These are phyloP conservation scores for Catunica adiposa DNA, from an alignment of 2,329 filamentous ascomycete species.

Conservation along the genomic window DNA sequence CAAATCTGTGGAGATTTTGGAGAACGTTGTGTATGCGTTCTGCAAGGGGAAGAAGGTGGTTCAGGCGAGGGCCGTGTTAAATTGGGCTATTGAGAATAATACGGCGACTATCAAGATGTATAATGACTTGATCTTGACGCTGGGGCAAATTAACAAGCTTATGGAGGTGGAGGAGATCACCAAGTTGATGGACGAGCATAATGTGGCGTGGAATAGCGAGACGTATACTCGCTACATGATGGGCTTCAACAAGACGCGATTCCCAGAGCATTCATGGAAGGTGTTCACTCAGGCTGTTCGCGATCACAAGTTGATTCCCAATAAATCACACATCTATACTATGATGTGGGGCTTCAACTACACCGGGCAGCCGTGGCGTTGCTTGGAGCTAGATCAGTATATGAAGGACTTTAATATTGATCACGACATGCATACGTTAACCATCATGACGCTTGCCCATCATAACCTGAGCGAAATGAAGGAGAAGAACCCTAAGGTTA, in stretches of 20 bases:
- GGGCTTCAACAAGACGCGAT: slow-evolving; percentile 32
- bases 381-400: slow-evolving; percentile 27
- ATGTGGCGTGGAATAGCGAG: slow-evolving; percentile 31
- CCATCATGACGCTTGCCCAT: slow-evolving; percentile 10
- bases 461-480: slow-evolving; percentile 21
- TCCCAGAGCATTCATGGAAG: slow-evolving; percentile 33
- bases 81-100: slow-evolving; percentile 35
- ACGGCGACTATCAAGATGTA: slow-evolving; percentile 47
- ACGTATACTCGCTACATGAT: slow-evolving; percentile 35
- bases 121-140: slow-evolving; percentile 59
- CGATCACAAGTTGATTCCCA: slow-evolving; percentile 30
- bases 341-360: slow-evolving; percentile 29
- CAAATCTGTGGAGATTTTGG: slow-evolving; percentile 28
- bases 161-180: slow-evolving; percentile 32
- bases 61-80: slow-evolving; percentile 25
- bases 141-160: slow-evolving; percentile 45
- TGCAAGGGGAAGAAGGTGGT: slow-evolving; percentile 27
- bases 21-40: slow-evolving; percentile 23
- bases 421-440: slow-evolving; percentile 25
- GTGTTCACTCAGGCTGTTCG: slow-evolving; percentile 30
- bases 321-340: slow-evolving; percentile 32
- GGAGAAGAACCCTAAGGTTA: slow-evolving; percentile 25
- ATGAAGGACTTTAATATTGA: slow-evolving; percentile 28
- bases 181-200: slow-evolving; percentile 30
- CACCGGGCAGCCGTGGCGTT: slow-evolving; percentile 25